Percentiles rank a stretch among this genome's conserved stretches.
Evolutionary conservation across 169 alveolate species (phyloP).

Genomic region (Plasmodium sp.): DNA sequence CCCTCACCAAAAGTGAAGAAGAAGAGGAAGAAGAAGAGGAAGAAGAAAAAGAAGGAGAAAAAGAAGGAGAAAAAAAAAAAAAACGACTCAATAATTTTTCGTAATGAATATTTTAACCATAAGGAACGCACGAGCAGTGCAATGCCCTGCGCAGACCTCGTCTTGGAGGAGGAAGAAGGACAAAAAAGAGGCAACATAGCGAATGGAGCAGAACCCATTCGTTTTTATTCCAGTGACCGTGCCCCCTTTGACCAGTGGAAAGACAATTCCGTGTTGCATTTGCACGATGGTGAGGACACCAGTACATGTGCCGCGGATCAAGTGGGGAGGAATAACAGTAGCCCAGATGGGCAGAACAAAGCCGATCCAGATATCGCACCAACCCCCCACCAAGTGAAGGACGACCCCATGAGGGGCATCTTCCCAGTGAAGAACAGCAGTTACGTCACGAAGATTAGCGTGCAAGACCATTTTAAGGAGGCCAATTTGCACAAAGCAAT

Average conservation of each 20-base stretch:
- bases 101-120: background rate
- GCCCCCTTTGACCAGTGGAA: background rate
- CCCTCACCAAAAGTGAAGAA: background rate
- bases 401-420: background rate
- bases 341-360: background rate
- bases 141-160: background rate
- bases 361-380: background rate
- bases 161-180: background rate
- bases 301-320: background rate
- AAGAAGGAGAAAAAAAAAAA: background rate
- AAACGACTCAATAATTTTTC: background rate
- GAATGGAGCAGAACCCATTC: background rate
- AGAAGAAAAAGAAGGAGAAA: background rate
- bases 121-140: background rate
- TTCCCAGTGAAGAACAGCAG: background rate
- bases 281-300: background rate
- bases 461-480: background rate
- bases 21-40: background rate
- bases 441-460: background rate
- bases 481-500: background rate
- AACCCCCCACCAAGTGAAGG: background rate
- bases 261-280: background rate
- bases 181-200: background rate
- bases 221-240: background rate
- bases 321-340: background rate